These are phyloP conservation scores for Talaromyces trachyspermus DNA, from an alignment of 495 filamentous ascomycete species.

Conservation along the genomic window DNA sequence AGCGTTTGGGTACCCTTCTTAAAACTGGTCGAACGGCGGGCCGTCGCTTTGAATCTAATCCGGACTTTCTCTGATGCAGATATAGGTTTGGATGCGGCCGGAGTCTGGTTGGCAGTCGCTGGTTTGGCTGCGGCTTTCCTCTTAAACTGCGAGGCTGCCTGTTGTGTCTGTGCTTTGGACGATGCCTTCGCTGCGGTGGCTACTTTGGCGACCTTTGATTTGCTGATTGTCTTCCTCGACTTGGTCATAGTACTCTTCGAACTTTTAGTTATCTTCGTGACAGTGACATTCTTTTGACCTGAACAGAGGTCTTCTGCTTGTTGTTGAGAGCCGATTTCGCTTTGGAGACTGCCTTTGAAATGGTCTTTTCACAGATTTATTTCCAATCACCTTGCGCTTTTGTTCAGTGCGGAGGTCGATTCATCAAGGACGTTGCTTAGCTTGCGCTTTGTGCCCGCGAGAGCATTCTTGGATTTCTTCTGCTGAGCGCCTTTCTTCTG, in stretches of 20 bases:
- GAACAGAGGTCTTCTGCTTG: slow-evolving; percentile 5
- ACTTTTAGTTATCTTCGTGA: slow-evolving; percentile 17
- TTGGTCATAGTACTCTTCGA: slow-evolving; percentile 12
- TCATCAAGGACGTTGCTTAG: slow-evolving; percentile 15
- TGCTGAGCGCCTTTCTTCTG: slow-evolving; percentile 29
- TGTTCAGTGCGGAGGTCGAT: slow-evolving; percentile 19
- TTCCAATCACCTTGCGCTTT: slow-evolving; percentile 29
- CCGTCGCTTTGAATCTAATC: slow-evolving; percentile 11
- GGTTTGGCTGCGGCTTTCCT: neutral
- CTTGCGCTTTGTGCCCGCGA: slow-evolving; percentile 26
- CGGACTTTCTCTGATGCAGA: slow-evolving; percentile 9
- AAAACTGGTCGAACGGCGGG: slow-evolving; percentile 7
- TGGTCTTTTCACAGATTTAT: slow-evolving; percentile 30
- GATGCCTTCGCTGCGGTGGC: slow-evolving; percentile 3
- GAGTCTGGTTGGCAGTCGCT: neutral
- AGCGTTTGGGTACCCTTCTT: slow-evolving; percentile 7
- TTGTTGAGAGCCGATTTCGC: slow-evolving; percentile 14
- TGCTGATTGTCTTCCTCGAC: slow-evolving; percentile 7
- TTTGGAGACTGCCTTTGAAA: slow-evolving; percentile 30
- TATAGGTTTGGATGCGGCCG: neutral
- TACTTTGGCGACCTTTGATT: slow-evolving; percentile 8
- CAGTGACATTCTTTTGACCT: slow-evolving; percentile 7
- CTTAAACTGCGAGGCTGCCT: slow-evolving; percentile 5
- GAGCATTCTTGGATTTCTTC: slow-evolving; percentile 27
- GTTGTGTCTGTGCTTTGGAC: neutral